Percentiles rank a stretch among this genome's conserved stretches.
Conservation (phyloP, 306 rosid species). For the Vigna hirtella region DNA sequence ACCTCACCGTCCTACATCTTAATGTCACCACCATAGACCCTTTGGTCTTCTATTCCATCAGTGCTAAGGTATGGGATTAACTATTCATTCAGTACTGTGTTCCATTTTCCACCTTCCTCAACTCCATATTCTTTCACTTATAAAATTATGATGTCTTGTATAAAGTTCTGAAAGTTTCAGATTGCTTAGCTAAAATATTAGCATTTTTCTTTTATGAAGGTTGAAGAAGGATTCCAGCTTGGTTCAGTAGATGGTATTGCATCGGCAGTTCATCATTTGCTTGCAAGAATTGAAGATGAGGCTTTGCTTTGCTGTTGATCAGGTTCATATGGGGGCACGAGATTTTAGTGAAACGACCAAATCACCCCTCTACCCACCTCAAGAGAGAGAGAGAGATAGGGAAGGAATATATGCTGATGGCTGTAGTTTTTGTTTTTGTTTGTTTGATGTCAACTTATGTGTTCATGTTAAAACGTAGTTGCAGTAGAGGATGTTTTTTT, state of each 20-base stretch:
- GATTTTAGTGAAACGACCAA: constrained; percentile 45
- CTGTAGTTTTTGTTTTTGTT: constrained; percentile 22
- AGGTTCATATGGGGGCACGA: not conserved
- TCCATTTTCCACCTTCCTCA: constrained; percentile 8
- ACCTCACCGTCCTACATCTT: constrained; percentile 81
- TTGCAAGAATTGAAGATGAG: constrained; percentile 75
- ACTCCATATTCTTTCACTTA: not conserved
- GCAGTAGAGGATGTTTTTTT: constrained; percentile 27
- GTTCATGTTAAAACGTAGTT: constrained; percentile 31
- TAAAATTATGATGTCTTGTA: not conserved
- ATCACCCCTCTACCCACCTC: constrained; percentile 29
- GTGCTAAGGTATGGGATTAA: constrained; percentile 71
- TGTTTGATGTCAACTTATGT: constrained; percentile 36
- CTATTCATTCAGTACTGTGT: not conserved
- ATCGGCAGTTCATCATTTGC: constrained; percentile 76
- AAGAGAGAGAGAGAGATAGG: not conserved
- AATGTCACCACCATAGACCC: constrained; percentile 73
- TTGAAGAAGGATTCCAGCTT: constrained; percentile 86
- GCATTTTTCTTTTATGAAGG: constrained; percentile 51
- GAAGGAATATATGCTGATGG: constrained; percentile 25
- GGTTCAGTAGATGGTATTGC: constrained; percentile 83
- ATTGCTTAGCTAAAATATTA: constrained; percentile 33
- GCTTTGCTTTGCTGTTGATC: constrained; percentile 50
- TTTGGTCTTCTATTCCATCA: constrained; percentile 79
- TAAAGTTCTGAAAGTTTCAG: not conserved